Evolutionary conservation across 2,329 filamentous ascomycete genomes (phyloP), one percentile per base, ranked within the genome.

Genomic region (Claviceps spartinae): DNA sequence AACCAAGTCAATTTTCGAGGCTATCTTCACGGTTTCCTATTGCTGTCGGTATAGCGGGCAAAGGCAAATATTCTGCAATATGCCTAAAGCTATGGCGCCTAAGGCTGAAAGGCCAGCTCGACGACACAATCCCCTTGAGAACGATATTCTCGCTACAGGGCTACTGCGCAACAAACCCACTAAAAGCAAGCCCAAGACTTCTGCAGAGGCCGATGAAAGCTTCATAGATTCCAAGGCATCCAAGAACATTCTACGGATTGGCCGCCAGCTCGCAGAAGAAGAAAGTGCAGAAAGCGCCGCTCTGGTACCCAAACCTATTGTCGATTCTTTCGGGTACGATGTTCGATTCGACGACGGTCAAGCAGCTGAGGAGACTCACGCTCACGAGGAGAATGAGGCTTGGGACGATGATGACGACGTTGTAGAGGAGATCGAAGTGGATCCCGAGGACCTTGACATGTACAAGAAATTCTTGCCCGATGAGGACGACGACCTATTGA

Each of bases 201-300:
- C 73, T 50, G 78, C 75, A 49, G 78, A 79, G 54, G 77, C 81
- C 53, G 76, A 79, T 54, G 81, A 86, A 55, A 73, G 77, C 57
- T 97, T 85, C 62, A 81, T 98, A 55, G 90, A 96, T 67, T 83
- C 89, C 54, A 90, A 88, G 65, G 83, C 90, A 18, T 95, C 91
- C 53, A 79, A 83, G 60, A 89, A 88, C 62, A 98, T 98, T 65
- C 66, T 98, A 55, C 81, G 86, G 59, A 88, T 97, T 61, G 91
- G 91, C 52, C 86, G 90, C 61, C 88, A 95, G 63, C 74, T 98
- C 14, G 84, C 82, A 14, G 88, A 93, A 43, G 91, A 97, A 66
- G 88, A 91, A 52, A 60, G 70, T 58, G 64, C 70, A 22, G 62
- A 63, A 46, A 61, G 57, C 58, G 58, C 70, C 1, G 48, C 53